phyloP scores from a whole-genome alignment of 176 grass and related monocot species.

The Poa annua region DNA sequence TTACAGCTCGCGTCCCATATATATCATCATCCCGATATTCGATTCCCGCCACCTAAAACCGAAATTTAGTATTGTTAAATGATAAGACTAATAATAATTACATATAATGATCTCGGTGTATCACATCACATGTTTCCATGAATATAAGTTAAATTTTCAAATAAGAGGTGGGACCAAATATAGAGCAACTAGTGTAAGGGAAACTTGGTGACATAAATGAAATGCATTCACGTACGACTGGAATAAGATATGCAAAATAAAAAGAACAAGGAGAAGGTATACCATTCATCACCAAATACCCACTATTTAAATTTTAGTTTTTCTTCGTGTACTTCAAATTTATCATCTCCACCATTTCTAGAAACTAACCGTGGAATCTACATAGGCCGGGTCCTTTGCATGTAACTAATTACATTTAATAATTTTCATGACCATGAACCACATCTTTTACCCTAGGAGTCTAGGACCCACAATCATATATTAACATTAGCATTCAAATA shows the following conservation, averaged over 20 bases:
- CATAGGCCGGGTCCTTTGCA: neutral
- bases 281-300: neutral
- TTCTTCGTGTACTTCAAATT: no score
- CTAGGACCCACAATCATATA: neutral
- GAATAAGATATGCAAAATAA: neutral
- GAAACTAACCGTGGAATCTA: no score
- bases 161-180: neutral
- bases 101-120: neutral
- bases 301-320: neutral
- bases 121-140: neutral
- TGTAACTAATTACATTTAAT: neutral
- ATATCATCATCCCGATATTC: constrained; percentile 1
- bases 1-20: neutral
- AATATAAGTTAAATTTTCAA: neutral
- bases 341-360: no score
- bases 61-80: neutral
- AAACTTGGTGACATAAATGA: neutral
- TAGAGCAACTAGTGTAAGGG: neutral
- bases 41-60: neutral
- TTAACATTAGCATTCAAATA: neutral
- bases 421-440: neutral
- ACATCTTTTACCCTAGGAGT: neutral
- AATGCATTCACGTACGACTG: neutral
- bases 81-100: neutral
- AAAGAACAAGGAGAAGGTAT: neutral